Base-by-base conservation (phyloP, 2,329 filamentous ascomycete genomes). In the Hypoxylon sp. region DNA sequence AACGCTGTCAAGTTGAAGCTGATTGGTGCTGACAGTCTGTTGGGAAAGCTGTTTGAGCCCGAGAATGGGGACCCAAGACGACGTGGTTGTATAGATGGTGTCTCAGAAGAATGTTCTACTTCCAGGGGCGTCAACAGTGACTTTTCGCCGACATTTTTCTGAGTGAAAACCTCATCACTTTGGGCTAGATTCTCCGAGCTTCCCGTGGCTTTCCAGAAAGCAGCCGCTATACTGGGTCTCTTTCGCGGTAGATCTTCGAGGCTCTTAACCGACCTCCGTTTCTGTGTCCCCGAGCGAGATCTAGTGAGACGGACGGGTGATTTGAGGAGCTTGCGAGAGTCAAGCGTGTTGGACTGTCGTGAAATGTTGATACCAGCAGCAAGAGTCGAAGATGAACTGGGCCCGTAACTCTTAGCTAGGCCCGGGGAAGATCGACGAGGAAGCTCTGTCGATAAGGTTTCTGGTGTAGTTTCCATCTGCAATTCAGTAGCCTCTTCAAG, bases 21-120 rank as follows among this genome's bases (percentile, higher is more conserved):
- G 11, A 78, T 75, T 2, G 81, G 79, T 67, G 83, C 81, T 30
- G 80, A 82, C 28, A 84, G 73, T 41, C 87, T 82, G 60, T 84
- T 85, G n/a, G 87, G 87, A 65, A 89, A 87, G 47, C 87, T 89
- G 70, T 86, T 79, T 8, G 79, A 73, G 32, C 79, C 79, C 6
- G 81, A 77, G 65, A 89, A 89, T 0, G 87, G 87, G 4, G 87
- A 89, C 28, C 87, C 85, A 3, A 89, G 79, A 6, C 86, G 81
- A 13, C 81, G 78, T 41, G 81, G 82, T 1, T 77, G 77, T 2
- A 74, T 71, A 6, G 79, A 76, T 19, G 76, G 64, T 22, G 70
- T 73, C 13, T 68, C 72, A 67, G 64, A 60, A 28, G 57, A 52
- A 19, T 34, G 19, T 20, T 56, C 39, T 22, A 5, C 8, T 24